Evolutionary conservation across 2,329 filamentous ascomycete genomes (phyloP), one percentile per base, ranked within the genome.

Genomic region (Xylariaceae sp.): DNA sequence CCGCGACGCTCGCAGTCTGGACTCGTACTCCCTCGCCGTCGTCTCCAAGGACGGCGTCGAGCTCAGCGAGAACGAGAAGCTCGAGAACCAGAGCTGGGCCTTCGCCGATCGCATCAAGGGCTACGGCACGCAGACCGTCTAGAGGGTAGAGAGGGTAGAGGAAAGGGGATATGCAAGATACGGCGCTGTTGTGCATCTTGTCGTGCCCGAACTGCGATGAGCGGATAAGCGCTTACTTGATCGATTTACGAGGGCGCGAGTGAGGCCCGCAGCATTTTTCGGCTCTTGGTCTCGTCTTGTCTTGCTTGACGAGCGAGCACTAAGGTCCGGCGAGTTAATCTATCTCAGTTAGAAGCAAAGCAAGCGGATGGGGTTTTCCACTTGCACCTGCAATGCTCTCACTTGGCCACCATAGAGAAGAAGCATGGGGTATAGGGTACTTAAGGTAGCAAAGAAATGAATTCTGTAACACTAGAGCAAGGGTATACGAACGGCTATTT

Each of bases 71-170:
- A 79, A 89, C 68, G 90, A 96, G 81, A 87, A 92, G 82, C 81
- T 99, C 64, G 93, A 98, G 82, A 83, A 88, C 68, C 93, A 98
- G 83, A 97, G 92, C 83, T 98, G 93, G 95, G 92, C 90, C 49
- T 99, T 99, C 79, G 95, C 95, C 20, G 93, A 98, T 73, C 84
- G 88, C 67, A 97, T 99, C 75, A 89, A 86, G 75, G 95, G 95
- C 44, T 99, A 99, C 73, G 95, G 95, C 59, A 96, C 93, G 21
- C 93, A 98, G 81, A 81, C 78, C 44, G 82, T 85, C 12, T 86
- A 79, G 60, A 32, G 19, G n/a, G 5, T 21, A 9, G 20, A 18
- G 9, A 37, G 29, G 19, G 23, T 29, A 42, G 47, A 21, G 45
- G 18, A 41, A 42, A 40, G 23, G 37, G 29, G 26, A 43, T 40